Evolutionary conservation across 257 asterid genomes (phyloP).

Genomic region (Agastache rugosa): DNA sequence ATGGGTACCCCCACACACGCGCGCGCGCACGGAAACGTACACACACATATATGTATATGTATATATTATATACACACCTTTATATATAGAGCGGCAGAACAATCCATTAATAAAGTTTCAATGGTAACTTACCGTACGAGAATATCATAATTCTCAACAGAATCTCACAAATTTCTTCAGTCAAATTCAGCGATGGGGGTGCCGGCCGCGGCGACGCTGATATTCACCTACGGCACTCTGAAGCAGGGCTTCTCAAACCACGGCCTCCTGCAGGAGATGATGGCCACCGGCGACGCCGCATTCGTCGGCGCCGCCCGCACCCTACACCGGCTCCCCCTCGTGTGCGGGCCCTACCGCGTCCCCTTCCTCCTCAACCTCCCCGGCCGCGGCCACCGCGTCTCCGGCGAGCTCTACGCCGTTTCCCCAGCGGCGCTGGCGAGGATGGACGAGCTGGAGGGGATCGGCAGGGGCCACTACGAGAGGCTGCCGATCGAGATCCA

Average conservation of each 20-base stretch:
- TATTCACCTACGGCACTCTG: conserved; percentile 85
- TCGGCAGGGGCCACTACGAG: conserved; percentile 69
- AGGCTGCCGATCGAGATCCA: conserved; percentile 55
- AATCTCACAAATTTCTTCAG: neutral
- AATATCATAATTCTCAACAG: conserved; percentile 2
- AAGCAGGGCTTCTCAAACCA: conserved; percentile 85
- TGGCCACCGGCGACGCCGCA: conserved; percentile 70
- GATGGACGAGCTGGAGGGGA: conserved; percentile 84
- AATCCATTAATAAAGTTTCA: neutral
- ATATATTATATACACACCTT: neutral
- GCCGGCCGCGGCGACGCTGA: conserved; percentile 37
- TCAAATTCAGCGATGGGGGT: conserved; percentile 32
- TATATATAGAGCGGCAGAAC: neutral
- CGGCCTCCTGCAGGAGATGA: conserved; percentile 60
- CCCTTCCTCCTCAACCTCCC: conserved; percentile 87
- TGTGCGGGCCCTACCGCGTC: conserved; percentile 83
- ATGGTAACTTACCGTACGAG: conserved; percentile 4
- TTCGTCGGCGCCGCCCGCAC: conserved; percentile 63
- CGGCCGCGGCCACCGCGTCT: conserved; percentile 59
- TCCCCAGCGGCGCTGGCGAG: conserved; percentile 50
- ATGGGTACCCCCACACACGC: neutral
- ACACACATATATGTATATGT: neutral
- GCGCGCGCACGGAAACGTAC: neutral
- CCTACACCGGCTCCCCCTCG: conserved; percentile 60
- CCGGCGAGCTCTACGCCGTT: conserved; percentile 77